Evolutionary conservation across 768 basidiomycete genomes (phyloP).

Genomic region (Punctularia strigosozonata): DNA sequence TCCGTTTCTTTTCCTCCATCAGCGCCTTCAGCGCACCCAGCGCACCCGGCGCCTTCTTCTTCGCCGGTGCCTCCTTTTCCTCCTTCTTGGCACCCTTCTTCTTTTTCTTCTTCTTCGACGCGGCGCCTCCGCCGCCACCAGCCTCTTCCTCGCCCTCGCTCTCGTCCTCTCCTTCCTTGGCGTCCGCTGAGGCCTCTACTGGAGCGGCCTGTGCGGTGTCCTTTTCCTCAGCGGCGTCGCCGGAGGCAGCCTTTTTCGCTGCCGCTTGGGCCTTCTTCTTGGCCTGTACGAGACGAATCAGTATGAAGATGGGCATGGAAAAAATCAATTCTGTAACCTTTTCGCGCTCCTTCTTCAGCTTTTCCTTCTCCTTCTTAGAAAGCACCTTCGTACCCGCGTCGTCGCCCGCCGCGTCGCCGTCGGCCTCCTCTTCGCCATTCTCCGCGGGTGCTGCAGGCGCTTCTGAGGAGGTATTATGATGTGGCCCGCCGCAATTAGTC

Average conservation of each 20-base stretch:
- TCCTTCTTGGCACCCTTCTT: conserved; percentile 70
- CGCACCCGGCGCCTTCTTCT: conserved; percentile 58
- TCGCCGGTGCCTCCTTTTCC: conserved; percentile 40
- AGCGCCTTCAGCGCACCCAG: conserved; percentile 79
- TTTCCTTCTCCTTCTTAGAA: conserved; percentile 95
- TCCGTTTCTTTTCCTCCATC: conserved; percentile 83
- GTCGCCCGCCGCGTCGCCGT: conserved; percentile 39
- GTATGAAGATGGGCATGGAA: conserved; percentile 4
- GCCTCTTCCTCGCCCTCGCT: conserved; percentile 55
- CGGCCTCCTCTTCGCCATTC: conserved; percentile 34
- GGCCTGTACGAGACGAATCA: conserved; percentile 36
- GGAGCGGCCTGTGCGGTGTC: conserved; percentile 17
- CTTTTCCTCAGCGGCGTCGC: conserved; percentile 12
- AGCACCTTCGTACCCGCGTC: conserved; percentile 56
- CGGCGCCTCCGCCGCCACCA: conserved; percentile 29
- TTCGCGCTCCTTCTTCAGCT: conserved; percentile 92
- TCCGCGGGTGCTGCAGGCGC: conserved; percentile 14
- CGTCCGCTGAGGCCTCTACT: conserved; percentile 19
- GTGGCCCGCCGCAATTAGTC: conserved; percentile 12
- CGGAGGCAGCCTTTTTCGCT: conserved; percentile 50
- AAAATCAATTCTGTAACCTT: conserved; percentile 44
- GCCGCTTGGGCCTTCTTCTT: conserved; percentile 93
- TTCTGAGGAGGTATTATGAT: conserved; percentile 12
- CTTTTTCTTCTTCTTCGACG: conserved; percentile 73
- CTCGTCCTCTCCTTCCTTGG: conserved; percentile 43